A percentile compares a stretch with the other conserved stretches of the same genome.
phyloP scores from a whole-genome alignment of 345 rosid genomes.

The Aquilaria malaccensis region DNA sequence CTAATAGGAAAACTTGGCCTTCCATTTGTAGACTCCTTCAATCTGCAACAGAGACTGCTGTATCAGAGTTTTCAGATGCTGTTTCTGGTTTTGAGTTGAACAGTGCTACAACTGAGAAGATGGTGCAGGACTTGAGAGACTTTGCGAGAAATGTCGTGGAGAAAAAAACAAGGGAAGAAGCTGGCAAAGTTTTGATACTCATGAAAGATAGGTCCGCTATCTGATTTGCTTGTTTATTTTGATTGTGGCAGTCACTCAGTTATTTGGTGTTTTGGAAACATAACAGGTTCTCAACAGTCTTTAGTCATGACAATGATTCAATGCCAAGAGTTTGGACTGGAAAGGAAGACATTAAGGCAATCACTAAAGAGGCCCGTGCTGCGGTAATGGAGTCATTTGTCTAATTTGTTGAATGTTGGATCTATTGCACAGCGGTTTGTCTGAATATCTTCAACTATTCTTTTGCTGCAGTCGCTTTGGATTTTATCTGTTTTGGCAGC shows the following conservation, averaged over 20 bases:
- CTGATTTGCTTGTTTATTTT: not conserved
- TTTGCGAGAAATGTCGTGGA: constrained; percentile 49
- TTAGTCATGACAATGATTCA: constrained; percentile 59
- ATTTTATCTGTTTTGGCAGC: constrained; percentile 57
- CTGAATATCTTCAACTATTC: constrained; percentile 19
- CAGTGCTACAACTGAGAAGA: constrained; percentile 23
- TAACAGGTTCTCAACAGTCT: constrained; percentile 61
- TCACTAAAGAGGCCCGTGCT: constrained; percentile 54
- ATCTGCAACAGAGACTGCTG: constrained; percentile 49
- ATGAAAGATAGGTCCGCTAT: constrained; percentile 62
- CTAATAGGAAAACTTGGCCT: constrained; percentile 55
- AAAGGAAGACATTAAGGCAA: constrained; percentile 58
- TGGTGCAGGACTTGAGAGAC: constrained; percentile 44
- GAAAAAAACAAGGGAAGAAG: constrained; percentile 71
- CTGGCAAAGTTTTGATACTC: constrained; percentile 57
- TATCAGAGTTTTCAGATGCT: constrained; percentile 33
- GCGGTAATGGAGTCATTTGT: constrained; percentile 34
- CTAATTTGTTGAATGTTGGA: constrained; percentile 8
- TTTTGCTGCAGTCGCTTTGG: constrained; percentile 43
- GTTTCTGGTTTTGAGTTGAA: constrained; percentile 61
- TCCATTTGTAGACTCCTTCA: constrained; percentile 57
- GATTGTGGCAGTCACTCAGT: constrained; percentile 1
- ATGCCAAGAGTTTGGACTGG: constrained; percentile 77
- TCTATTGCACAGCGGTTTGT: constrained; percentile 3
- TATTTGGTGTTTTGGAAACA: constrained; percentile 15